A percentile compares a stretch with the other conserved stretches of the same genome.
Evolutionary conservation across 495 filamentous ascomycete genomes (phyloP).

Genomic region (Aspergillus leporis): DNA sequence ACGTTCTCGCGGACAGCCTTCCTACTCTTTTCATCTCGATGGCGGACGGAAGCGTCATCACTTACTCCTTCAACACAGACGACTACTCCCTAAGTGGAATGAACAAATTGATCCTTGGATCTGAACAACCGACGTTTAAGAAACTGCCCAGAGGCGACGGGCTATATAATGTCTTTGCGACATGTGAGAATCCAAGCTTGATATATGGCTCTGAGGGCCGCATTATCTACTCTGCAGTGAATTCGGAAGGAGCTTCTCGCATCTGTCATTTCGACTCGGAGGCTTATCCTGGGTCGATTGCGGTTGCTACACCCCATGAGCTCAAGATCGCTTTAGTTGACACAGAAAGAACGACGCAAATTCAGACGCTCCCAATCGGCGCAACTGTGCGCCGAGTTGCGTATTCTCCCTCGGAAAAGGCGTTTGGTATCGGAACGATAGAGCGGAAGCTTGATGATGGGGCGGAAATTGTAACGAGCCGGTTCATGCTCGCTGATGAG

Average conservation of each 20-base stretch:
- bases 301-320: conserved; percentile 72
- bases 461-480: conserved; percentile 57
- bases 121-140: conserved; percentile 78
- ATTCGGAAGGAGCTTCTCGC: conserved; percentile 78
- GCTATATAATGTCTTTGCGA: conserved; percentile 83
- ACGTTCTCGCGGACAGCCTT: conserved; percentile 61
- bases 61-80: conserved; percentile 66
- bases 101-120: conserved; percentile 84
- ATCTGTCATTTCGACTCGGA: conserved; percentile 80
- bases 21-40: conserved; percentile 89
- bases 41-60: conserved; percentile 90
- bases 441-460: conserved; percentile 58
- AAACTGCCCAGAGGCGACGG: conserved; percentile 64
- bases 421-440: conserved; percentile 86
- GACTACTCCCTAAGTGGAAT: conserved; percentile 63
- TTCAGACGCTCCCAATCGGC: conserved; percentile 71
- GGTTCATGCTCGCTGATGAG: conserved; percentile 63
- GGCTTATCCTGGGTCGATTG: conserved; percentile 78
- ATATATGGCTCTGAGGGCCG: conserved; percentile 88
- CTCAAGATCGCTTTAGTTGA: conserved; percentile 84
- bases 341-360: conserved; percentile 80
- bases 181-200: conserved; percentile 88
- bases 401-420: conserved; percentile 76
- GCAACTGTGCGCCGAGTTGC: conserved; percentile 86
- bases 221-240: conserved; percentile 93